Base-by-base conservation (phyloP, 2,329 filamentous ascomycete genomes). In the Aspergillus novoparasiticus region DNA sequence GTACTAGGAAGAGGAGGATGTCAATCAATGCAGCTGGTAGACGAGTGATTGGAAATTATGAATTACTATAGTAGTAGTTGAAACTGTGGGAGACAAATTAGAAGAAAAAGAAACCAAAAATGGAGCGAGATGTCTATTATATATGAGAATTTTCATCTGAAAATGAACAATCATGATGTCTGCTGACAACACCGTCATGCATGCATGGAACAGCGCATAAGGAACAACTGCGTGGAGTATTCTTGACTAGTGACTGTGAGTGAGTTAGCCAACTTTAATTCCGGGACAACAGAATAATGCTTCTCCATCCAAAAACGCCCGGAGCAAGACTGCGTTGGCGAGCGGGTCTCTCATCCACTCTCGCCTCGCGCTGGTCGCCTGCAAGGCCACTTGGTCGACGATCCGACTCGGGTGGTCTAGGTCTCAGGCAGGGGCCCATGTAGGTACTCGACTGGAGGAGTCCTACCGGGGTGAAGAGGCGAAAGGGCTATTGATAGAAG, bases 321-420 rank as follows among this genome's bases (percentile, higher is more conserved):
- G 43, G 60, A 50, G 11, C 48, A 48, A 58, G 63, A 63, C 56
- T 67, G 66, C 62, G 68, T 64, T 71, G 69, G 69, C 68, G 64
- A 55, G 68, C 68, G 67, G 64, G 67, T 67, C 70, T 65, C 54
- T 61, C 54, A 57, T 62, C 68, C 68, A 68, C 66, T 69, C 66
- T 69, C 68, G 68, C 67, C 67, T 67, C 68, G 62, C 61, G 59
- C 51, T 66, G 61, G 64, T 59, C 60, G 59, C 55, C 69, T 70
- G 69, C 69, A 71, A 64, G 68, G 67, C 68, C 69, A 71, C 67
- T 68, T 69, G 68, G 66, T 67, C 68, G 57, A 59, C 48, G 36
- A 60, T 61, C 39, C 60, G 55, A 61, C 63, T 66, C 57, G 58
- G 58, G 50, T 61, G 57, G 53, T 57, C 61, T 60, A 59, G 63